These are phyloP conservation scores for Wickerhamomyces kurtzmanii DNA, from an alignment of 805 yeast genomes.

Conservation along the genomic window DNA sequence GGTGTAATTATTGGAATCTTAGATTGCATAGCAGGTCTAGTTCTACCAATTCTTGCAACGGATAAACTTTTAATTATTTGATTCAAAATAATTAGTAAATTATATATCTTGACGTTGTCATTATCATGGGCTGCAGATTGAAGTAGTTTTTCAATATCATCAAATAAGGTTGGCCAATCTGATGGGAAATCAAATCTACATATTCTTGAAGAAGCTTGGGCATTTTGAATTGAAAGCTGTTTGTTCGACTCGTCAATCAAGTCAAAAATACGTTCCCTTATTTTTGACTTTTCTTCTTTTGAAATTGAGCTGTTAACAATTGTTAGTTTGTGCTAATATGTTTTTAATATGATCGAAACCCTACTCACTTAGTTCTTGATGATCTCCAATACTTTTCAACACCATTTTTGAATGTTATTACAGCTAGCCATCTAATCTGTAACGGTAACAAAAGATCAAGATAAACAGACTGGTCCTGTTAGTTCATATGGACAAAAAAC, in stretches of 20 bases:
- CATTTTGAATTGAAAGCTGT: conserved; percentile 73
- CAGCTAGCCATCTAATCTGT: conserved; percentile 76
- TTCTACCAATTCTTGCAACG: conserved; percentile 73
- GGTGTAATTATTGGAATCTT: conserved; percentile 58
- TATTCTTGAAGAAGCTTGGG: conserved; percentile 71
- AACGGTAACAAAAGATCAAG: conserved; percentile 46
- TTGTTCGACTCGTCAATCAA: conserved; percentile 60
- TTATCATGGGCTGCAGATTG: conserved; percentile 31
- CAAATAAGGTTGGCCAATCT: conserved; percentile 80
- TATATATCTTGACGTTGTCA: conserved; percentile 46
- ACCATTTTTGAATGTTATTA: conserved; percentile 84
- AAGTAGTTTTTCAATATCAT: conserved; percentile 39
- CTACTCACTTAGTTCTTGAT: conserved; percentile 39
- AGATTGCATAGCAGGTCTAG: conserved; percentile 67
- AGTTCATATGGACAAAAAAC: conserved; percentile 19
- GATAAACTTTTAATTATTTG: conserved; percentile 71
- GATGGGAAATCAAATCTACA: conserved; percentile 78
- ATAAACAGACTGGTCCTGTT: conserved; percentile 35
- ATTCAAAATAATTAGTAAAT: conserved; percentile 57
- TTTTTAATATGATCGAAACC: too few species aligned
- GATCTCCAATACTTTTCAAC: conserved; percentile 80
- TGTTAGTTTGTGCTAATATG: too few species aligned
- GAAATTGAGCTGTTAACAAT: conserved; percentile 25
- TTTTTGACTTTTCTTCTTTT: conserved; percentile 61
- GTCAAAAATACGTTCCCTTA: conserved; percentile 47